Evolutionary conservation across 495 filamentous ascomycete species (phyloP), one percentile per base, ranked within the genome.

Genomic region (Daldinia loculata): DNA sequence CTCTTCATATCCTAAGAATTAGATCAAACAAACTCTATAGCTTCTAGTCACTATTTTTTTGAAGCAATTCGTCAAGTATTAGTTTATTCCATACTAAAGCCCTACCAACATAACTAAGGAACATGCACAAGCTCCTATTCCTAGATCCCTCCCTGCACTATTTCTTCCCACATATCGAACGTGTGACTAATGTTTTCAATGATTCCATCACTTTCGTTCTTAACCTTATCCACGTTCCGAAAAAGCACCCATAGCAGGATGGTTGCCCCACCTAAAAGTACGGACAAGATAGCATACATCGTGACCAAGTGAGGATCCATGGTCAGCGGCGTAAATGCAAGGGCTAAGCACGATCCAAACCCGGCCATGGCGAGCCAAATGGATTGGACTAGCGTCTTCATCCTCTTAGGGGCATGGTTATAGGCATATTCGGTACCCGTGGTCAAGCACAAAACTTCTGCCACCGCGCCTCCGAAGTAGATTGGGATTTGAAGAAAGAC

Each of bases 381-480:
- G 22, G 69, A 58, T 38, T 71, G 57, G 14, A 83, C 77, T 17
- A 84, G 66, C 0, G 79, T 78, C 63, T 85, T 81, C 69, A 80
- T 82, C 6, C 69, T 70, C 14, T 70, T 70, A 2, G 82, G 80
- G 0, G 82, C 78, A 57, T 84, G 76, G 63, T 79, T 79, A 53
- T 84, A 84, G 1, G 81, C 89, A 52, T 91, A 92, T 71, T 87
- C 85, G 43, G 75, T 76, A 9, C 78, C 78, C 2, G 82, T 80
- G 38, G 80, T 77, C 22, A 79, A 69, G 17, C 77, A 79, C 11
- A 84, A 79, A n/a, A 84, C 81, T 61, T 84, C 82, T 0, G 71
- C 77, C 11, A 84, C 39, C 0, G 79, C 82, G 15, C 79, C 69
- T 24, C 78, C 64, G 5, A 80, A 71, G 58, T 84, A 82, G 14